Evolutionary conservation across 768 basidiomycete genomes (phyloP).

Genomic region (Mrakia frigida): DNA sequence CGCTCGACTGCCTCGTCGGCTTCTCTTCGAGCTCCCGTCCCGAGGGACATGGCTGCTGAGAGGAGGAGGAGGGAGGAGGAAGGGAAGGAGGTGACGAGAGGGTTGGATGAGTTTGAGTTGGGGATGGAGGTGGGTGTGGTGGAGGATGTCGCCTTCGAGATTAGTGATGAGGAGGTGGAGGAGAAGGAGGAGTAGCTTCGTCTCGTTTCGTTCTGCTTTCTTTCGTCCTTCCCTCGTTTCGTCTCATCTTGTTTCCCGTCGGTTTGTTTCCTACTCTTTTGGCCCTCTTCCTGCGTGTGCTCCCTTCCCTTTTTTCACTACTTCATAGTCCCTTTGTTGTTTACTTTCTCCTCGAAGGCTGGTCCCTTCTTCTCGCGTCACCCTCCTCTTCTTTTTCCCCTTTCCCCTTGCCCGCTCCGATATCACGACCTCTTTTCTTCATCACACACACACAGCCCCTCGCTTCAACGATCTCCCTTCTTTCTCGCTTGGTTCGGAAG

Average conservation of each 20-base stretch:
- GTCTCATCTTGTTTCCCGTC: not conserved
- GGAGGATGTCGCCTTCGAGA: not conserved
- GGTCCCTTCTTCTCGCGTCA: no score
- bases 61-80: not conserved
- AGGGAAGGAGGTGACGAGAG: not conserved
- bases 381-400: no score
- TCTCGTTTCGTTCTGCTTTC: not conserved
- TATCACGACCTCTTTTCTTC: no score
- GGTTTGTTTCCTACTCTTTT: no score
- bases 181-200: not conserved
- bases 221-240: not conserved
- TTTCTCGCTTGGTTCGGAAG: no score
- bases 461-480: no score
- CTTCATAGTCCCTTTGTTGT: no score
- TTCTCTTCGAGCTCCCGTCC: not conserved
- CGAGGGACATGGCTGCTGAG: not conserved
- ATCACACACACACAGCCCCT: no score
- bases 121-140: not conserved
- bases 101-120: not conserved
- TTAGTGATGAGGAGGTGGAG: not conserved
- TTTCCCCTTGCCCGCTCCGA: no score
- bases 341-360: no score
- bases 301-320: no score
- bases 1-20: not conserved
- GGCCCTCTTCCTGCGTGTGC: not conserved